These are phyloP conservation scores for Clausena lansium DNA, from an alignment of 345 rosid species.

Conservation along the genomic window DNA sequence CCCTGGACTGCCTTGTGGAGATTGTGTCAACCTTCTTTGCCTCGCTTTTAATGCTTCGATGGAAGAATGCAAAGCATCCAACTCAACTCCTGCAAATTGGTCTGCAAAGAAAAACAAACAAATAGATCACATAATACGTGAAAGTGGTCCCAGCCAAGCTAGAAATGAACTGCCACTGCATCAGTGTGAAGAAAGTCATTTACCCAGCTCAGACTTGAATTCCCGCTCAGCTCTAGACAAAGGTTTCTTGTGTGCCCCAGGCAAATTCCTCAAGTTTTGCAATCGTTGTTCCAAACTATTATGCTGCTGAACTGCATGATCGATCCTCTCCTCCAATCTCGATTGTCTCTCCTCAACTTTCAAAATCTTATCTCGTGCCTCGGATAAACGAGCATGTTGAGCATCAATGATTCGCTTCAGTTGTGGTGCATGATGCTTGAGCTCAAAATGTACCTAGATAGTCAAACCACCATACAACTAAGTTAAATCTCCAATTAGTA, in stretches of 20 bases:
- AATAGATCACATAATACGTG: neutral
- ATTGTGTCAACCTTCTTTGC: slow-evolving; percentile 46
- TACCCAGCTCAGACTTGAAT: slow-evolving; percentile 85
- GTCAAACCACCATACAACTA: neutral
- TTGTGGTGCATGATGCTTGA: slow-evolving; percentile 87
- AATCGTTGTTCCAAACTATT: slow-evolving; percentile 58
- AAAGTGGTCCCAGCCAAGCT: neutral
- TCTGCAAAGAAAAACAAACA: slow-evolving; percentile 42
- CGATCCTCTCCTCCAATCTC: slow-evolving; percentile 55
- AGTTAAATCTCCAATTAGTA: neutral
- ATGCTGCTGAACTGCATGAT: slow-evolving; percentile 42
- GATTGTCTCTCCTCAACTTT: slow-evolving; percentile 68
- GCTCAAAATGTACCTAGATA: slow-evolving; percentile 75
- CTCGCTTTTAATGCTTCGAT: slow-evolving; percentile 69
- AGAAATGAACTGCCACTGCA: neutral
- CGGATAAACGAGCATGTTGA: slow-evolving; percentile 59
- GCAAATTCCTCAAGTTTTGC: slow-evolving; percentile 63
- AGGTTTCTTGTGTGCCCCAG: slow-evolving; percentile 79
- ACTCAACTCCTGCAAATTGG: slow-evolving; percentile 59
- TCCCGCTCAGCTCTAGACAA: slow-evolving; percentile 80
- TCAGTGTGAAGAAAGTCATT: slow-evolving; percentile 17
- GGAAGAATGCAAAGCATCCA: slow-evolving; percentile 69
- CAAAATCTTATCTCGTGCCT: slow-evolving; percentile 58
- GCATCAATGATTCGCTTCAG: slow-evolving; percentile 73
- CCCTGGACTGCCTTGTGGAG: slow-evolving; percentile 31